Evolutionary conservation across 2,329 filamentous ascomycete genomes (phyloP).

Genomic region (Sporothrix variecibatus): DNA sequence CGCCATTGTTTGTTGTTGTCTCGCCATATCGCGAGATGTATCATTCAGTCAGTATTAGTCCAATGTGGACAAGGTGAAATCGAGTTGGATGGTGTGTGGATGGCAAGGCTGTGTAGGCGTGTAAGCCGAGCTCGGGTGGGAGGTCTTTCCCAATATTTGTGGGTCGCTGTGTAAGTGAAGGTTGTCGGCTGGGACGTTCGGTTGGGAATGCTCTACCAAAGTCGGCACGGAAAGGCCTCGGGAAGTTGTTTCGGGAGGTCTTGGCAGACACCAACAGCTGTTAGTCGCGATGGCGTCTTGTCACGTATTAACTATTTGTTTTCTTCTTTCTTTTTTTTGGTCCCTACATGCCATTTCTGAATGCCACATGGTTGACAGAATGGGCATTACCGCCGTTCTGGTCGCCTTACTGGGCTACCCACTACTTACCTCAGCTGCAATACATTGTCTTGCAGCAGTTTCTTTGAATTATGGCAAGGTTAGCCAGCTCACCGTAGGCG

Average conservation of each 20-base stretch:
- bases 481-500: not conserved
- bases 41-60: not conserved
- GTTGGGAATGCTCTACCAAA: not conserved
- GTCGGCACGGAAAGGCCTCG: not conserved
- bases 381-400: not conserved
- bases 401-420: not conserved
- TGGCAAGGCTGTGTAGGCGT: not conserved
- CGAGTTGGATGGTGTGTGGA: not conserved
- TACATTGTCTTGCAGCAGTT: not conserved
- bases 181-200: not conserved
- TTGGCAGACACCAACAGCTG: not conserved
- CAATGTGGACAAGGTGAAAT: not conserved
- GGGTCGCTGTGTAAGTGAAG: not conserved
- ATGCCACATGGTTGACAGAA: not conserved
- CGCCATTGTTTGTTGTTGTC: not conserved
- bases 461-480: not conserved
- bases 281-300: not conserved
- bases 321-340: not conserved
- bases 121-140: slow-evolving; percentile 2
- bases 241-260: not conserved
- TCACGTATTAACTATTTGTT: not conserved
- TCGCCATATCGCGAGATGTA: not conserved
- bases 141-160: not conserved
- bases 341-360: not conserved
- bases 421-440: not conserved